Evolutionary conservation across 257 asterid species (phyloP), one percentile per base, ranked within the genome.

Genomic region (Gentiana macrophylla): DNA sequence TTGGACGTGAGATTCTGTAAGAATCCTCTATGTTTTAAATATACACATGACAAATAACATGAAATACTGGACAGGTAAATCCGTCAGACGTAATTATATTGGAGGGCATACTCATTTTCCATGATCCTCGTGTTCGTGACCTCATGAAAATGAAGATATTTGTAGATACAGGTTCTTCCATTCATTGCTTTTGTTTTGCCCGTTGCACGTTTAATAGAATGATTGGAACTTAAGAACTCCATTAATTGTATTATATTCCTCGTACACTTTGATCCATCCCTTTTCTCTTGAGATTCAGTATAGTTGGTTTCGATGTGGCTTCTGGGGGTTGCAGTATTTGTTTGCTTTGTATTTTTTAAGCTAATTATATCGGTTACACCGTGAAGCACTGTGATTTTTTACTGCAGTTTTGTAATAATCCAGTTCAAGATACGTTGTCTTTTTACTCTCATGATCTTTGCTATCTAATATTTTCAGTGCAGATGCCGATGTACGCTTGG

Each of bases 401-500:
- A 32, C 45, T 50, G 6, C 6, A 12, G 45, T 41, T 48, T 47
- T 64, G 24, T 44, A 52, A 33, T 47, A 36, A 67, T 61, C 51
- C 44, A 60, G 57, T 36, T 62, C 57, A 11, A 55, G 41, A 12
- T 53, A 8, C 12, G 36, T 58, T 63, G 11, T 32, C 7, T 32
- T 52, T 57, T 47, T 70, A 63, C 59, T 50, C 63, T 67, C 64
- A 44, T 72, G 77, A 65, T 58, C 32, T 72, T 73, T 73, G 70
- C 66, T 60, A 69, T 61, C 59, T 60, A 62, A 63, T 70, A 58
- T 55, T 75, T 64, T 72, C 77, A 63, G 73, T 76, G 88, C 92
- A 92, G 99, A 92, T 86, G 90, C 99, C 72, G 99, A 92, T 86
- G 94, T 92, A 56, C 94, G 98, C 50, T 72, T 87, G 60, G 97